Conservation (phyloP, 2,329 filamentous ascomycete genomes). For the Cladophialophora bantiana region DNA sequence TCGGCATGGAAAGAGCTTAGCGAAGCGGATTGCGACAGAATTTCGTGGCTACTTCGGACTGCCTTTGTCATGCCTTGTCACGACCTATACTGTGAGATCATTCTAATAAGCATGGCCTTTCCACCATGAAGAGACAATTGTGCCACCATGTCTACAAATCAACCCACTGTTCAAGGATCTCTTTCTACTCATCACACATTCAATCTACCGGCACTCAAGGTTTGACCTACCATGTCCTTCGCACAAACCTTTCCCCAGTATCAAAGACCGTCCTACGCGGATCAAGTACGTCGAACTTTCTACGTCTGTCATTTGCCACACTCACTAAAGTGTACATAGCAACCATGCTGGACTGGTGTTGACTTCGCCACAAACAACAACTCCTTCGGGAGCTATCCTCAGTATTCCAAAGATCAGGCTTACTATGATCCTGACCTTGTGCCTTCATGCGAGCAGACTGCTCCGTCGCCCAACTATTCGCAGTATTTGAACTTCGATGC, state of each 20-base stretch:
- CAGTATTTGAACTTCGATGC: slow-evolving; percentile 36
- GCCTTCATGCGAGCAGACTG: slow-evolving; percentile 21
- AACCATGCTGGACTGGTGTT: slow-evolving; percentile 33
- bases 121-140: slow-evolving; percentile 27
- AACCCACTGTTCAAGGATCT: slow-evolving; percentile 25
- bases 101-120: slow-evolving; percentile 6
- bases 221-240: slow-evolving; percentile 27
- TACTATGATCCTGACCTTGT: slow-evolving; percentile 24
- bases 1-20: not conserved
- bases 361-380: slow-evolving; percentile 27
- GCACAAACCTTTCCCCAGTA: slow-evolving; percentile 29
- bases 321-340: slow-evolving; percentile 21
- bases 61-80: not conserved
- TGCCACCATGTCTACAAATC: slow-evolving; percentile 21
- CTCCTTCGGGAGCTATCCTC: slow-evolving; percentile 24
- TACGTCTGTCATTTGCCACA: slow-evolving; percentile 9
- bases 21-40: not conserved
- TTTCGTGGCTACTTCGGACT: slow-evolving; percentile 1
- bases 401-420: slow-evolving; percentile 13
- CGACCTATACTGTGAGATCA: not conserved
- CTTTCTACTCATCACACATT: slow-evolving; percentile 14
- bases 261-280: slow-evolving; percentile 26
- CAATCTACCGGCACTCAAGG: slow-evolving; percentile 25
- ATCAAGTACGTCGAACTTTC: slow-evolving; percentile 23
- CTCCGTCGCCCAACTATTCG: slow-evolving; percentile 32